These are phyloP conservation scores for Neurospora pannonica DNA, from an alignment of 495 filamentous ascomycete species.

Conservation along the genomic window DNA sequence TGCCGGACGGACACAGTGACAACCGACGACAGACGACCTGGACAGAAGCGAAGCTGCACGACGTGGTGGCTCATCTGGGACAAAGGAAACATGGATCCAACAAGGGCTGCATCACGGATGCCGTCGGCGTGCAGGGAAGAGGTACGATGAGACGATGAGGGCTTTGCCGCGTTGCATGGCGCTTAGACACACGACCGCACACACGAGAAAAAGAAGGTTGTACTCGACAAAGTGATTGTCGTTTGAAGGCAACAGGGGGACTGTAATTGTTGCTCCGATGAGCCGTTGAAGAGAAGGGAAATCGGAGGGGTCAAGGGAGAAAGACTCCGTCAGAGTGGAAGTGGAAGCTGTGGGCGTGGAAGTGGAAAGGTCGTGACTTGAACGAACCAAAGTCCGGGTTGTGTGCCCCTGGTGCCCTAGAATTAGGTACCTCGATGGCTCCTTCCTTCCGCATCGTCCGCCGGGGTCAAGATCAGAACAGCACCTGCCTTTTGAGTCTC, in stretches of 20 bases:
- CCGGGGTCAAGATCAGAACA: background rate
- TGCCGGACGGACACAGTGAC: background rate
- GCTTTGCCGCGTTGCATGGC: background rate
- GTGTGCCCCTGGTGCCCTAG: background rate
- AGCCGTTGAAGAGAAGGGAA: background rate
- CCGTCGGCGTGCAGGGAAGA: background rate
- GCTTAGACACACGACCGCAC: background rate
- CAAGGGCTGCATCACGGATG: background rate
- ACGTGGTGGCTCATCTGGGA: slow-evolving; percentile 23
- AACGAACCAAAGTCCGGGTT: background rate
- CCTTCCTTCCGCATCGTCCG: background rate
- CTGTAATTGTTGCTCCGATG: background rate
- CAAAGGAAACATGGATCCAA: slow-evolving; percentile 16
- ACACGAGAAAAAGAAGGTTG: background rate
- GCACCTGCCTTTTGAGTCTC: background rate
- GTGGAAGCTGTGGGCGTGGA: background rate
- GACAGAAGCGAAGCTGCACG: slow-evolving; percentile 23
- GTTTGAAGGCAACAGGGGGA: background rate
- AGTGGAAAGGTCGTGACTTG: background rate
- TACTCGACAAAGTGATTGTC: background rate
- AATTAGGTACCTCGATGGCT: background rate
- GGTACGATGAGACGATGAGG: background rate
- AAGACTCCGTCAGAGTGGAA: background rate
- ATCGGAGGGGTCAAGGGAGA: background rate
- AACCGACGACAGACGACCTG: background rate